Base-by-base conservation (phyloP, 345 rosid genomes). In the Corchorus capsularis region DNA sequence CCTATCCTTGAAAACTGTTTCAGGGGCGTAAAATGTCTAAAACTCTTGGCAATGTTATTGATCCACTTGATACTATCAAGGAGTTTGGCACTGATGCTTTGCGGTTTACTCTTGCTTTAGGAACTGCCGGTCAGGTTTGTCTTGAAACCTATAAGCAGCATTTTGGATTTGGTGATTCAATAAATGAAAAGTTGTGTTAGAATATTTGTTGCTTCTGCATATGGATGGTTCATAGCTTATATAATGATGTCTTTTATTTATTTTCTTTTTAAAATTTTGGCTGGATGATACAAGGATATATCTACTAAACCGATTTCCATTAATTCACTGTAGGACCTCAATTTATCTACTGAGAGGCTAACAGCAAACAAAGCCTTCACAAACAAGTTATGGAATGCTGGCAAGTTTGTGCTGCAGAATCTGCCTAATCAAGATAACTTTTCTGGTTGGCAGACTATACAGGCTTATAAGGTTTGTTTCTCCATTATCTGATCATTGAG, bases 21-120 rank as follows among this genome's bases (percentile, higher is more conserved):
- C 92, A 95, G 99, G 99, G 98, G 73, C 86, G 92, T 59, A 95
- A 95, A 86, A 95, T 95, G 99, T 95, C 99, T 63, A 95, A 95
- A 82, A 80, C 93, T 69, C 82, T 93, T 71, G 99, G 99, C 32
- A 95, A 95, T 71, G 99, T 93, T 57, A 87, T 92, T 75, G 96
- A 95, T 83, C 99, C 99, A 45, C 84, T 93, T 81, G 94, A 95
- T 86, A 92, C 98, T 65, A 90, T 95, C 82, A 87, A 89, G 78
- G 99, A 93, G 71, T 95, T 89, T 80, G 99, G 99, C 74, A 86
- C 99, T 73, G 99, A 95, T 83, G 99, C 99, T 71, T 74, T 95
- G 81, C 90, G 99, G 32, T 93, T 95, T 83, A 84, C 97, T 63
- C 83, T 95, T 87, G 88, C 98, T 63, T 82, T 95, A 64, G 99